phyloP scores from a whole-genome alignment of 768 basidiomycete genomes.

The Leccinum fibrillosum region DNA sequence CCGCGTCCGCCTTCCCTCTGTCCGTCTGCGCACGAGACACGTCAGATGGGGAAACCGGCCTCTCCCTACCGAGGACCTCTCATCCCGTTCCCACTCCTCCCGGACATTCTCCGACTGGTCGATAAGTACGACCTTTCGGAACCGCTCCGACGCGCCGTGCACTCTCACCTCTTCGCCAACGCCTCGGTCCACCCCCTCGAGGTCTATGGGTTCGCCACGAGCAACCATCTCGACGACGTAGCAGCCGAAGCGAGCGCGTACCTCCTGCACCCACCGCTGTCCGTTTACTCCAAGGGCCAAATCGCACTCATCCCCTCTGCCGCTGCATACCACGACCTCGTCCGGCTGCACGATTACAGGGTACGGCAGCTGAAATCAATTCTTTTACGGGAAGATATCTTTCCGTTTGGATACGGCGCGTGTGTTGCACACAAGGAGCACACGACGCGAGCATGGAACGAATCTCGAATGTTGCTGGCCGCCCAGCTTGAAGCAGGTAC shows the following conservation, averaged over 20 bases:
- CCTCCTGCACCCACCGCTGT: slow-evolving; percentile 51
- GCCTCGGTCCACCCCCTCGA: slow-evolving; percentile 49
- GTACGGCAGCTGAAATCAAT: slow-evolving; percentile 50
- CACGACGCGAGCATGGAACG: slow-evolving; percentile 50
- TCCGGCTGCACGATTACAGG: slow-evolving; percentile 56
- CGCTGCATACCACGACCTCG: slow-evolving; percentile 60
- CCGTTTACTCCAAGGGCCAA: slow-evolving; percentile 49
- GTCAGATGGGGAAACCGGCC: slow-evolving; percentile 31
- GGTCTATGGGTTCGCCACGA: slow-evolving; percentile 57
- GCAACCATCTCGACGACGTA: slow-evolving; percentile 40
- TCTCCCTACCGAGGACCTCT: slow-evolving; percentile 38
- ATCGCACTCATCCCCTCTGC: slow-evolving; percentile 54
- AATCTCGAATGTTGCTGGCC: slow-evolving; percentile 43
- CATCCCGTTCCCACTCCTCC: slow-evolving; percentile 65
- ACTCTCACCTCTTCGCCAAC: slow-evolving; percentile 53
- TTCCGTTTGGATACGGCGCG: slow-evolving; percentile 69
- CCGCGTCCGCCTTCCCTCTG: slow-evolving; percentile 42
- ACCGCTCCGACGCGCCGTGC: slow-evolving; percentile 40
- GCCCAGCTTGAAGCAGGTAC: slow-evolving; percentile 53
- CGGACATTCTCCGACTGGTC: slow-evolving; percentile 50
- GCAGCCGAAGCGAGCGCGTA: slow-evolving; percentile 59
- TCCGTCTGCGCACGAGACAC: slow-evolving; percentile 23
- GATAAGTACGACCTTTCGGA: slow-evolving; percentile 66
- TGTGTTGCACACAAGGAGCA: slow-evolving; percentile 51
- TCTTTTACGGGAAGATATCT: slow-evolving; percentile 58